Evolutionary conservation across 2,329 filamentous ascomycete genomes (phyloP).

Genomic region (Colletotrichum orchidophilum): DNA sequence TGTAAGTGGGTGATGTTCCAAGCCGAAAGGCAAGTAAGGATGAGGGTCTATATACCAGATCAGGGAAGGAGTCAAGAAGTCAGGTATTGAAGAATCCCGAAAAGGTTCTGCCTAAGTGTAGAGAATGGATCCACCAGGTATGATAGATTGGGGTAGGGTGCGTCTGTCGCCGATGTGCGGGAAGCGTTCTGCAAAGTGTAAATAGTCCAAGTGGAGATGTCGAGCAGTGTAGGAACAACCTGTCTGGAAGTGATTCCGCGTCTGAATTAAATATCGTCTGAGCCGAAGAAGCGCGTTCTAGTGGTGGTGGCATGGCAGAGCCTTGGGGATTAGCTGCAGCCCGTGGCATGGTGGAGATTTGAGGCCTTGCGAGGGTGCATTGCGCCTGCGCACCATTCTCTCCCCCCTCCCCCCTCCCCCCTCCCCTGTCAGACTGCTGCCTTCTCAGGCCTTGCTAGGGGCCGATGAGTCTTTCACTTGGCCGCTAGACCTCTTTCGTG

Average conservation of each 20-base stretch:
- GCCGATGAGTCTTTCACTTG: constrained; percentile 24
- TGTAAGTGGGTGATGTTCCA: constrained; percentile 19
- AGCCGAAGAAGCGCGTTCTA: constrained; percentile 2
- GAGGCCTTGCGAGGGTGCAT: constrained; percentile 19
- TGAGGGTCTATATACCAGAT: constrained; percentile 22
- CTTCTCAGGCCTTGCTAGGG: constrained; percentile 2
- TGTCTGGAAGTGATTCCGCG: constrained; percentile 5
- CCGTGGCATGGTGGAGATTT: constrained; percentile 24
- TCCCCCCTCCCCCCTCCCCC: neutral
- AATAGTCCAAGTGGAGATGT: constrained; percentile 22
- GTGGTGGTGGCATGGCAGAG: neutral
- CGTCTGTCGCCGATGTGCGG: constrained; percentile 1
- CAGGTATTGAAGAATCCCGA: neutral
- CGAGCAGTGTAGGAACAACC: constrained; percentile 1
- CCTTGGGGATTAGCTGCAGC: neutral
- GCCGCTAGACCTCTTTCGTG: constrained; percentile 17
- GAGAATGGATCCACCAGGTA: constrained; percentile 12
- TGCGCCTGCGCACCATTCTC: constrained; percentile 1
- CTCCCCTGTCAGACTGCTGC: constrained; percentile 27
- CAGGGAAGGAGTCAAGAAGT: neutral
- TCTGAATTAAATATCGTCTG: constrained; percentile 30
- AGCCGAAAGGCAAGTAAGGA: neutral
- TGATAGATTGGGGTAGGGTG: neutral
- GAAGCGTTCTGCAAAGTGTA: constrained; percentile 18
- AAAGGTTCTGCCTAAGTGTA: constrained; percentile 24